phyloP scores from a whole-genome alignment of 176 grass and related monocot species.

The Alopecurus myosuroides region DNA sequence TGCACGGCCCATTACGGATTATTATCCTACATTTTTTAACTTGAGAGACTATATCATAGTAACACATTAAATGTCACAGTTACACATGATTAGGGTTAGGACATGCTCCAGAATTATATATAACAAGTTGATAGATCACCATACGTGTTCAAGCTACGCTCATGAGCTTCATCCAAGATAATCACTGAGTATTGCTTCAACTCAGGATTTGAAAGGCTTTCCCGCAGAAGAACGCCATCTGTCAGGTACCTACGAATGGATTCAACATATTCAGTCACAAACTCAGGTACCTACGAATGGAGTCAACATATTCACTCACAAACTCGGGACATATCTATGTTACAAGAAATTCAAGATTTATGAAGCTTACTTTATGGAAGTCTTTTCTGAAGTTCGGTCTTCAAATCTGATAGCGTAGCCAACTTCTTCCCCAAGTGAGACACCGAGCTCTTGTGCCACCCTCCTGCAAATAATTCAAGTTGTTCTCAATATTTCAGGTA shows the following conservation, averaged over 20 bases:
- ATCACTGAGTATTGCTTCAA: constrained; percentile 86
- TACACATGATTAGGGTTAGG: background rate
- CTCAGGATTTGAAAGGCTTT: constrained; percentile 87
- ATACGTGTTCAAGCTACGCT: constrained; percentile 98
- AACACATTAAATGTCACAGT: background rate
- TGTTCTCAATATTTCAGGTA: background rate
- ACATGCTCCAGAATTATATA: background rate
- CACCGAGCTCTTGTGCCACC: constrained; percentile 84
- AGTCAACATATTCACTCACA: too few relatives aligned
- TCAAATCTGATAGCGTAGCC: constrained; percentile 96
- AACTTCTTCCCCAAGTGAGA: constrained; percentile 77
- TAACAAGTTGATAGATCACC: constrained; percentile 2
- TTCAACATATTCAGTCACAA: constrained; percentile 18
- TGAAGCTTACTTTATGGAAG: constrained; percentile 73
- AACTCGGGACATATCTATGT: background rate
- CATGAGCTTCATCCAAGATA: constrained; percentile 98
- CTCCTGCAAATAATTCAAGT: constrained; percentile 46
- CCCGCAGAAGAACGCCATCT: constrained; percentile 87
- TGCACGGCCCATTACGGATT: background rate
- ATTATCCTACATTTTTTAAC: background rate
- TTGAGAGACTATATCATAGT: background rate
- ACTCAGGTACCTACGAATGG: too few relatives aligned
- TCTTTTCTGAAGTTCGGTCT: constrained; percentile 88
- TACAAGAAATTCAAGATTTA: background rate
- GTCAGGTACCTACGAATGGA: constrained; percentile 66